phyloP scores from a whole-genome alignment of 2,329 filamentous ascomycete species.

The Colletotrichum sp. region DNA sequence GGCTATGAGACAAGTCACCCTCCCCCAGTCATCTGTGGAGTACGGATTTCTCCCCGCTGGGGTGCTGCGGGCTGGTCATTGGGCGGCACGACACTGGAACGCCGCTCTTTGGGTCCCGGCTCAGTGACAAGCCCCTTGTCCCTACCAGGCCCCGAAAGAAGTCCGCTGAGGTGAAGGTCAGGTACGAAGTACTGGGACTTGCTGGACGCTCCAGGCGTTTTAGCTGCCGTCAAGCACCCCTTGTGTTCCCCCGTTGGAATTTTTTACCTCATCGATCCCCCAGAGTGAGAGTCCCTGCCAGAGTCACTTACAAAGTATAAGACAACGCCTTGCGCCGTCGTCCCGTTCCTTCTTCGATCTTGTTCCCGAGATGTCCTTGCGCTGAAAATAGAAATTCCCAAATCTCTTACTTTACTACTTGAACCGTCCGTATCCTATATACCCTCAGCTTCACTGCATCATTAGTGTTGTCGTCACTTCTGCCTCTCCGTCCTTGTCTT shows the following conservation, averaged over 20 bases:
- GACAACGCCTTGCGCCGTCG: constrained; percentile 9
- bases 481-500: neutral
- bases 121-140: constrained; percentile 16
- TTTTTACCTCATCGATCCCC: constrained; percentile 21
- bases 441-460: neutral
- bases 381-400: neutral
- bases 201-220: constrained; percentile 18
- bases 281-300: neutral
- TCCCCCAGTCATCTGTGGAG: neutral
- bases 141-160: constrained; percentile 1
- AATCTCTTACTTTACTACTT: neutral
- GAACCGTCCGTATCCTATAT: neutral
- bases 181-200: constrained; percentile 9
- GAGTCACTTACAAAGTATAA: constrained; percentile 19
- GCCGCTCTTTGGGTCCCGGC: constrained; percentile 2
- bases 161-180: constrained; percentile 8
- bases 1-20: neutral
- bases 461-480: neutral
- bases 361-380: neutral
- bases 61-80: neutral
- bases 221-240: constrained; percentile 21
- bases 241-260: constrained; percentile 7
- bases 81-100: neutral
- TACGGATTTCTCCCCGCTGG: constrained; percentile 21
- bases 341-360: neutral